Conservation (phyloP, 257 asterid species). For the Solanum bulbocastanum region DNA sequence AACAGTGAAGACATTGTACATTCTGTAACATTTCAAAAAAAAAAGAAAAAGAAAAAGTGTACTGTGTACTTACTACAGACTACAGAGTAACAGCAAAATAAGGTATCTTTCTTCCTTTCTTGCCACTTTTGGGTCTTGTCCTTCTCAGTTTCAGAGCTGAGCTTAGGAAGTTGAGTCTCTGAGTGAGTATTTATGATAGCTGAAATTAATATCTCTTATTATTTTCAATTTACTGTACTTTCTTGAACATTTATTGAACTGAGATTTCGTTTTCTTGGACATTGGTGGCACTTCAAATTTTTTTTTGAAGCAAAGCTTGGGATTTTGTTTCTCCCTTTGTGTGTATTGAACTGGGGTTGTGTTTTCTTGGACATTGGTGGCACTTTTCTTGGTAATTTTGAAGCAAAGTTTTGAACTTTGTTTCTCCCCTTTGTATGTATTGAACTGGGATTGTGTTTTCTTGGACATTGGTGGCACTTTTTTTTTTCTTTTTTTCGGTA, state of each 20-base stretch:
- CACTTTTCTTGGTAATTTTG: not conserved
- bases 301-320: not conserved
- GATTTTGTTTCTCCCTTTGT: not conserved
- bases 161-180: not conserved
- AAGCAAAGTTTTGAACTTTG: not conserved
- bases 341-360: constrained; percentile 6
- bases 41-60: not conserved
- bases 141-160: constrained; percentile 14
- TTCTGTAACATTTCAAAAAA: not conserved
- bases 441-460: constrained; percentile 13
- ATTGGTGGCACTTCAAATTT: not conserved
- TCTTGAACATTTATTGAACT: constrained; percentile 6
- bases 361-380: constrained; percentile 7
- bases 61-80: not conserved
- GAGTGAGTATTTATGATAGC: constrained; percentile 10
- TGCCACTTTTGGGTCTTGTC: constrained; percentile 1
- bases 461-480: not conserved
- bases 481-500: not conserved
- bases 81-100: not conserved
- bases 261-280: constrained; percentile 16
- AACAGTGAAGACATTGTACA: not conserved
- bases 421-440: not conserved
- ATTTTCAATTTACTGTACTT: constrained; percentile 7
- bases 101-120: constrained; percentile 17
- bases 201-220: constrained; percentile 10